Evolutionary conservation across 2,329 filamentous ascomycete species (phyloP).

Genomic region (Cylindrodendrum hubeiense): DNA sequence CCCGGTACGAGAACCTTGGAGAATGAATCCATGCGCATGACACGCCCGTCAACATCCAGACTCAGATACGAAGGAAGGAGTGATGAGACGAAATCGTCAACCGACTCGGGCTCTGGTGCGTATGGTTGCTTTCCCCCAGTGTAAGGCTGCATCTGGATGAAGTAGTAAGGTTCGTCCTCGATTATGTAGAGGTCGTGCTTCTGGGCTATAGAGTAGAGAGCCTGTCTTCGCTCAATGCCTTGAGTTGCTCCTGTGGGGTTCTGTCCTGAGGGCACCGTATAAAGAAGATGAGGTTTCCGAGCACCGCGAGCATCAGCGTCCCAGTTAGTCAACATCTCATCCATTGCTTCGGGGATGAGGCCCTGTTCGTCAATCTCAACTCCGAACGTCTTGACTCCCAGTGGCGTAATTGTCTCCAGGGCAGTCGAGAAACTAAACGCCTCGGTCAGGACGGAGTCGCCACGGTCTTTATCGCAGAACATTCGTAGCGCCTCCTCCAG

Average conservation of each 20-base stretch:
- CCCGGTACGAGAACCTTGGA: constrained; percentile 92
- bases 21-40: constrained; percentile 92
- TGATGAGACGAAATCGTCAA: constrained; percentile 78
- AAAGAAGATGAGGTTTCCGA: constrained; percentile 67
- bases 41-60: constrained; percentile 87
- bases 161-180: constrained; percentile 96
- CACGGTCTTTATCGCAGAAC: constrained; percentile 76
- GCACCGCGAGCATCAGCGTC: constrained; percentile 57
- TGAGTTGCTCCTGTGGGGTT: constrained; percentile 93
- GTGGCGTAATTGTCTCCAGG: constrained; percentile 67
- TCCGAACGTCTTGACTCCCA: constrained; percentile 66
- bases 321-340: constrained; percentile 64
- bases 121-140: constrained; percentile 63
- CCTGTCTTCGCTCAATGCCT: constrained; percentile 72
- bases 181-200: constrained; percentile 90
- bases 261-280: constrained; percentile 81
- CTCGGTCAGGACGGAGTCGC: constrained; percentile 86
- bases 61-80: constrained; percentile 77
- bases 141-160: constrained; percentile 88
- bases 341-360: constrained; percentile 63
- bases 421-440: constrained; percentile 90
- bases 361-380: constrained; percentile 66
- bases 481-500: constrained; percentile 88
- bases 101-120: constrained; percentile 67
- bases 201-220: constrained; percentile 81